Base-by-base conservation (phyloP, 2,329 filamentous ascomycete genomes). In the Scytalidium sp. region DNA sequence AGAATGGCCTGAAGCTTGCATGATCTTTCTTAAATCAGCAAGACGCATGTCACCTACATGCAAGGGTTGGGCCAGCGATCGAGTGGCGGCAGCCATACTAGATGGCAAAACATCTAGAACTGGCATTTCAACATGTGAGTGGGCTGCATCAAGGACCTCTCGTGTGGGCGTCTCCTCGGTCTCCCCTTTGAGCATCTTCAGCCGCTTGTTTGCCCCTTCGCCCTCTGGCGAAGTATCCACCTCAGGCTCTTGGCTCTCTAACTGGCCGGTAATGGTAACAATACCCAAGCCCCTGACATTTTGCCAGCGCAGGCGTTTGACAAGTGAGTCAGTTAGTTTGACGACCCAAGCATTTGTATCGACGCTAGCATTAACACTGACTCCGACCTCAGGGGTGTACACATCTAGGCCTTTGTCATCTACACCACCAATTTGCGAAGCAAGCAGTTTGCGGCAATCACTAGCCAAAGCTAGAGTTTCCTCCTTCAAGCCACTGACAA, bases 261-360 rank as follows among this genome's bases (percentile, higher is more conserved):
- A 68, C 41, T 79, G 76, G 9, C 91, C 94, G 2, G 90, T 95
- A 49, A 99, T 78, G n/a, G 93, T 95, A 15, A 96, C 93, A 50
- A 99, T 90, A 36, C 90, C 88, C 7, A 97, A 75, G 2, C 88
- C 91, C 49, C 90, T 85, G 20, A 97, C 91, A 51, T 90, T 92
- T 71, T 97, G 94, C 94, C 94, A 97, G 63, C 89, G 90, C 52
- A 99, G 78, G 59, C 87, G 87, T 69, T 90, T 90, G 51, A 96
- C 88, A 19, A 99, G 81, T 41, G 81, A 75, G 58, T 93, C 89
- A 44, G 90, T 91, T 17, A 99, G 79, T 68, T 92, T 96, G 52
- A 99, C 88, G 20, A 89, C 86, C 94, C 95, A 99, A 3, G 94
- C 92, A 65, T 97, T 97, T 4, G 93, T 97, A 66, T 99, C 94